phyloP scores from a whole-genome alignment of 805 yeast species.

The Zygoascus biomembranicola region DNA sequence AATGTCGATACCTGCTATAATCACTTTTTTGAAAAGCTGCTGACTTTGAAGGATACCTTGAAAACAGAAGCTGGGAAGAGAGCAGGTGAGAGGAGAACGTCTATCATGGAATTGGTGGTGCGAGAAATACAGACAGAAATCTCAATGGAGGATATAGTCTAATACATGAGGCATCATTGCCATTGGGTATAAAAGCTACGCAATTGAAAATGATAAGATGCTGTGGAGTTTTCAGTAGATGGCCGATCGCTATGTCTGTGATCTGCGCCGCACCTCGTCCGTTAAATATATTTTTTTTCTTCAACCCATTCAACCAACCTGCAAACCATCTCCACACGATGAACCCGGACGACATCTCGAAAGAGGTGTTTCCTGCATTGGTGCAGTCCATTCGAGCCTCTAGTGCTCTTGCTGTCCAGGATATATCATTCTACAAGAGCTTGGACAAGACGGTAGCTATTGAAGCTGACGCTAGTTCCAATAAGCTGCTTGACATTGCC shows the following conservation, averaged over 20 bases:
- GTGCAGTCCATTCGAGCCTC: slow-evolving; percentile 56
- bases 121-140: slow-evolving; percentile 12
- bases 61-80: slow-evolving; percentile 19
- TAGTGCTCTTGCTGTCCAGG: slow-evolving; percentile 65
- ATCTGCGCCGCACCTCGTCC: neutral
- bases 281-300: slow-evolving; percentile 2
- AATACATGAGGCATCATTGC: too few relatives aligned
- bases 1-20: slow-evolving; percentile 18
- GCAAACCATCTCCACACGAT: neutral
- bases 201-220: neutral
- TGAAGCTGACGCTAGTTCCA: slow-evolving; percentile 32
- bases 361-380: slow-evolving; percentile 36
- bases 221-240: too few relatives aligned
- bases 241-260: too few relatives aligned
- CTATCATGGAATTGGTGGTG: slow-evolving; percentile 18
- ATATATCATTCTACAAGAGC: slow-evolving; percentile 65
- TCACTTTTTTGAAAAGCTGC: slow-evolving; percentile 29
- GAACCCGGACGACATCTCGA: slow-evolving; percentile 12
- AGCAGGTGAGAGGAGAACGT: slow-evolving; percentile 19
- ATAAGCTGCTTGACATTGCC: slow-evolving; percentile 22
- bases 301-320: neutral
- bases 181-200: neutral
- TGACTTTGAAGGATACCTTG: slow-evolving; percentile 22
- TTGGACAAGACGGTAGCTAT: slow-evolving; percentile 42
- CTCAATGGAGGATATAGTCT: neutral